A percentile compares a stretch with the other conserved stretches of the same genome.
phyloP scores from a whole-genome alignment of 768 basidiomycete species.

The Tylopilus rubrobrunneus region DNA sequence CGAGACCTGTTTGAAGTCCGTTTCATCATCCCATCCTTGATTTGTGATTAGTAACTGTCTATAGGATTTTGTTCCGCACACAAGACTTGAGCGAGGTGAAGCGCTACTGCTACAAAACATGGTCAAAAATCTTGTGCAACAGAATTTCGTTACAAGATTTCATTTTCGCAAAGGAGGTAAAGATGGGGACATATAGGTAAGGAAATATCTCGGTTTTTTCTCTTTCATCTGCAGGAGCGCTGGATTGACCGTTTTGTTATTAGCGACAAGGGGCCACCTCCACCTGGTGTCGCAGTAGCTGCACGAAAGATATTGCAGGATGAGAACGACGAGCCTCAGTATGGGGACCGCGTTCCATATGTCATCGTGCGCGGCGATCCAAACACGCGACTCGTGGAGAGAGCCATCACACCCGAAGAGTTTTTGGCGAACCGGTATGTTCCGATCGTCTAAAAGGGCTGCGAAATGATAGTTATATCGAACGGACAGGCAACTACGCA shows the following conservation, averaged over 20 bases:
- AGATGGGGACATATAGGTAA: slow-evolving; percentile 89
- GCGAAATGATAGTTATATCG: too few relatives aligned
- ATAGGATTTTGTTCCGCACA: slow-evolving; percentile 83
- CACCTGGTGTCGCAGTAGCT: slow-evolving; percentile 89
- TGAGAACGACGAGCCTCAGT: slow-evolving; percentile 80
- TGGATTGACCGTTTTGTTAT: not conserved
- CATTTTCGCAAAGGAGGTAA: slow-evolving; percentile 91
- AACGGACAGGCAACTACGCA: slow-evolving; percentile 56
- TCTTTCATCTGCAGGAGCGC: not conserved
- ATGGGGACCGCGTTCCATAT: slow-evolving; percentile 92
- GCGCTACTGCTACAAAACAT: slow-evolving; percentile 78
- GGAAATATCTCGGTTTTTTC: too few relatives aligned
- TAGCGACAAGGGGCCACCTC: slow-evolving; percentile 82
- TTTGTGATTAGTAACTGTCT: not conserved
- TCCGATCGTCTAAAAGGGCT: not conserved
- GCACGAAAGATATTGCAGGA: slow-evolving; percentile 71
- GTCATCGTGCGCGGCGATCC: slow-evolving; percentile 70
- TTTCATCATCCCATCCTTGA: not conserved
- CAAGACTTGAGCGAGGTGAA: slow-evolving; percentile 90
- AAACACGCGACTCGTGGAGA: slow-evolving; percentile 64
- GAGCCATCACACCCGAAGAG: slow-evolving; percentile 71
- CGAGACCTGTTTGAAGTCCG: slow-evolving; percentile 83
- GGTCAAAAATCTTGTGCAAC: slow-evolving; percentile 80
- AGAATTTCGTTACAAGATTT: slow-evolving; percentile 88
- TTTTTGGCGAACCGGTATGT: slow-evolving; percentile 60